Evolutionary conservation across 331 rosid species (phyloP), one percentile per base, ranked within the genome.

Genomic region (Malus hybrid): DNA sequence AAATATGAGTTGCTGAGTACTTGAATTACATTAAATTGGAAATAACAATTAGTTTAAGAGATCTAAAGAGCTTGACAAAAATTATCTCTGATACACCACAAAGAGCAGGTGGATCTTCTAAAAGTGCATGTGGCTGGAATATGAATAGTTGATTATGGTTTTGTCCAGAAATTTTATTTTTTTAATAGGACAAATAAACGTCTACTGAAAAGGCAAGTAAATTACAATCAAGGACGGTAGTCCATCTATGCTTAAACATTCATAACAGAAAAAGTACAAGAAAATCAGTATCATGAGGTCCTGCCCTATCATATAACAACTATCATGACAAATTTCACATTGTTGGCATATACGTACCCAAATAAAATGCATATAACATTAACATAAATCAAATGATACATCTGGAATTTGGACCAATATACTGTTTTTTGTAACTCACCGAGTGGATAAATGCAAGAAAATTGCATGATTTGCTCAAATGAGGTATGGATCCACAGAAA

Each of bases 381-480:
- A 8, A 6, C 13, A 1, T 42, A 42, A 10, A 42, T 10, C 13
- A 42, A 10, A 10, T 42, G 46, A 42, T 42, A 10, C 4, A 42
- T 10, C 46, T 42, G 46, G 46, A 42, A 42, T 42, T 10, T 42
- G 13, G 46, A 42, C 46, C 13, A 42, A 42, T 42, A 42, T 42
- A 42, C 46, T 13, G 24, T 26, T 24, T 44, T 14, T 61, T 58
- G 66, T 50, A 82, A 82, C 97, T 93, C 85, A 94, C 99, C 70
- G 91, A 89, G 84, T 95, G 97, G 78, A 95, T 85, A 84, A 95
- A 79, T 16, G 96, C 97, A 74, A 90, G 97, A 83, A 89, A 95
- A 77, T 92, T 89, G 92, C 96, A 89, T 48, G 97, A 95, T 84
- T 89, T 90, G 83, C 87, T 88, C 81, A 83, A 80, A 75, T 86